Percentiles rank a stretch among this genome's conserved stretches.
Evolutionary conservation across 345 rosid genomes (phyloP).

Genomic region (Citrus hindsii): DNA sequence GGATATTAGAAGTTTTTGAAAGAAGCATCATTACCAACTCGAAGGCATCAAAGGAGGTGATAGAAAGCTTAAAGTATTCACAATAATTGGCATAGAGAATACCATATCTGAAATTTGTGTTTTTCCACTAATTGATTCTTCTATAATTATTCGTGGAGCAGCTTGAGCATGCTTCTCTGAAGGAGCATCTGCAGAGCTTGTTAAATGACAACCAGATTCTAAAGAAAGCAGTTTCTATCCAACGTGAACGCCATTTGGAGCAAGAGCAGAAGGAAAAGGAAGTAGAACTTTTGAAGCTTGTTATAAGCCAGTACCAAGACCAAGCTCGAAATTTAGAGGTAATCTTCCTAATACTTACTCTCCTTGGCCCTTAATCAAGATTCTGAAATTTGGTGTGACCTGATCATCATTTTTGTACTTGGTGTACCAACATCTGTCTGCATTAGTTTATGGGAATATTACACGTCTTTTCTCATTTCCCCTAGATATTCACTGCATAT

Average conservation of each 20-base stretch:
- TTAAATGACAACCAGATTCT: constrained; percentile 46
- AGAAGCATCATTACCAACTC: constrained; percentile 26
- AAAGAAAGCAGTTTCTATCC: constrained; percentile 45
- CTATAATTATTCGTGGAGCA: constrained; percentile 12
- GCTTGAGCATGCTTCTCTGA: constrained; percentile 40
- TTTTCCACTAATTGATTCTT: not conserved
- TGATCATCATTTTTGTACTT: not conserved
- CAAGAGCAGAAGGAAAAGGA: constrained; percentile 45
- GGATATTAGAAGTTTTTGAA: constrained; percentile 44
- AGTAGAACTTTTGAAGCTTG: constrained; percentile 33
- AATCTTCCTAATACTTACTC: not conserved
- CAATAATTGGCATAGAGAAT: not conserved
- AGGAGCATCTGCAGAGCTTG: constrained; percentile 37
- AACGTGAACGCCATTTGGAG: constrained; percentile 41
- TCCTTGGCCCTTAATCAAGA: not conserved
- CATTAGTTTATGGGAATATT: not conserved
- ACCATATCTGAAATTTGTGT: not conserved
- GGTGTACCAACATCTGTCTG: not conserved
- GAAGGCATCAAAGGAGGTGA: constrained; percentile 36
- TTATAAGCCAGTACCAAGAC: constrained; percentile 45
- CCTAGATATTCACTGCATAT: not conserved
- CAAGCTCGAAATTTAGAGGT: constrained; percentile 48
- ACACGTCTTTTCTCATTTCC: not conserved
- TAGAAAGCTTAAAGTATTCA: not conserved
- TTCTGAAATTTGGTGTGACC: not conserved